Evolutionary conservation across 73 alveolate species (phyloP).

Genomic region (Symbiodinium natans): DNA sequence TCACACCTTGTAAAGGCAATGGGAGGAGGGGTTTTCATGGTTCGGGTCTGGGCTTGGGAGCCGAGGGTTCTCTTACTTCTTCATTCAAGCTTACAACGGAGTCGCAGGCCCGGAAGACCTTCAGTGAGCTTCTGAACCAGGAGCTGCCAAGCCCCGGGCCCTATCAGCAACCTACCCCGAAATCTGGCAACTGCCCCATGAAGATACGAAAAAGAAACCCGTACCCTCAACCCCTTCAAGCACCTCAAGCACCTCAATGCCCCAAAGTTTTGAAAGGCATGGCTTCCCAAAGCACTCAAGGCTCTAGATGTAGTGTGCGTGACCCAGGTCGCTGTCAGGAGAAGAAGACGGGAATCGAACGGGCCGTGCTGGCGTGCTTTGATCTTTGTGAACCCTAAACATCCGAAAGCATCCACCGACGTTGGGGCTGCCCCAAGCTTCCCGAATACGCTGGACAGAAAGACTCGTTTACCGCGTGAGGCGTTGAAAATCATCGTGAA

Average conservation of each 20-base stretch:
- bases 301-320: too few relatives aligned
- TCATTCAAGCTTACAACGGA: background rate
- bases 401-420: too few relatives aligned
- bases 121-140: background rate
- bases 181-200: too few relatives aligned
- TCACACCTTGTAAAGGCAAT: background rate
- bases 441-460: too few relatives aligned
- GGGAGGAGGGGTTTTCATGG: background rate
- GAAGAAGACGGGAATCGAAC: background rate
- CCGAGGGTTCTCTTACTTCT: background rate
- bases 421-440: too few relatives aligned
- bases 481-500: constrained; percentile 68
- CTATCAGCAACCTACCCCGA: background rate
- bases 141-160: background rate
- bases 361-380: background rate
- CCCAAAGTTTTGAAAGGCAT: too few relatives aligned
- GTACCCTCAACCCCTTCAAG: too few relatives aligned
- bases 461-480: background rate
- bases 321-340: background rate
- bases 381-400: background rate
- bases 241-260: too few relatives aligned
- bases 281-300: too few relatives aligned
- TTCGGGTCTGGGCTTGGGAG: background rate
- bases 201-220: too few relatives aligned
- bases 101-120: background rate